phyloP scores from a whole-genome alignment of 352 stramenopile genomes.

The Thalassiosira sp. region DNA sequence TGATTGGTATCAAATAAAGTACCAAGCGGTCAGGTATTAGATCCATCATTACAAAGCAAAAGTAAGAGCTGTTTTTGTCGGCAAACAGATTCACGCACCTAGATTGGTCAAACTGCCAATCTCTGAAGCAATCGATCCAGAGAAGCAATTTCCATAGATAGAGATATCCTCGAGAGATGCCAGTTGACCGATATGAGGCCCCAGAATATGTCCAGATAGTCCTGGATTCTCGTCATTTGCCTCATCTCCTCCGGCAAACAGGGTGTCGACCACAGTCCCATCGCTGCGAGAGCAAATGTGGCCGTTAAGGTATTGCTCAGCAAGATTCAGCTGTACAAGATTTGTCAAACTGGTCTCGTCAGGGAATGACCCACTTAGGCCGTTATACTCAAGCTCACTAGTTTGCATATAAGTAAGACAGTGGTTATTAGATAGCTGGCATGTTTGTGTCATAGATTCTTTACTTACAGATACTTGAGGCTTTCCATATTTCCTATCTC shows the following conservation, averaged over 20 bases:
- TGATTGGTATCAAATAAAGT: background rate
- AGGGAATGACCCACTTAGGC: slow-evolving; percentile 13
- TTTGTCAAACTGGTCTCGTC: slow-evolving; percentile 4
- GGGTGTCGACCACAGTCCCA: slow-evolving; percentile 14
- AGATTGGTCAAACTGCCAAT: slow-evolving; percentile 27
- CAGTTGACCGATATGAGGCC: slow-evolving; percentile 3
- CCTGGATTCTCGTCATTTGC: slow-evolving; percentile 8
- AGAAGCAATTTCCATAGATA: slow-evolving; percentile 22
- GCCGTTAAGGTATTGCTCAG: background rate
- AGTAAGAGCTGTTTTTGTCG: too few species aligned
- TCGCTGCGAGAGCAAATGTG: slow-evolving; percentile 7
- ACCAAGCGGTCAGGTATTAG: too few species aligned
- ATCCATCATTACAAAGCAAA: too few species aligned
- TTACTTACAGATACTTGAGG: background rate
- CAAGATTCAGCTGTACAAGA: slow-evolving; percentile 24
- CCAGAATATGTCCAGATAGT: slow-evolving; percentile 10
- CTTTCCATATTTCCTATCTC: slow-evolving; percentile 14
- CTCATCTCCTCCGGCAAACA: background rate
- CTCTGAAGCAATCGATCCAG: slow-evolving; percentile 25
- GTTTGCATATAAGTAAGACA: background rate
- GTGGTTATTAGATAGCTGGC: too few species aligned
- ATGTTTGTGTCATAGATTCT: too few species aligned
- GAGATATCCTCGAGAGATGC: slow-evolving; percentile 5
- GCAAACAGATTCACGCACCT: background rate
- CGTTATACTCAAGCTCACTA: background rate